Percentiles rank a stretch among this genome's conserved stretches.
Conservation (phyloP, 768 basidiomycete species). For the Tephrocybe sp. region DNA sequence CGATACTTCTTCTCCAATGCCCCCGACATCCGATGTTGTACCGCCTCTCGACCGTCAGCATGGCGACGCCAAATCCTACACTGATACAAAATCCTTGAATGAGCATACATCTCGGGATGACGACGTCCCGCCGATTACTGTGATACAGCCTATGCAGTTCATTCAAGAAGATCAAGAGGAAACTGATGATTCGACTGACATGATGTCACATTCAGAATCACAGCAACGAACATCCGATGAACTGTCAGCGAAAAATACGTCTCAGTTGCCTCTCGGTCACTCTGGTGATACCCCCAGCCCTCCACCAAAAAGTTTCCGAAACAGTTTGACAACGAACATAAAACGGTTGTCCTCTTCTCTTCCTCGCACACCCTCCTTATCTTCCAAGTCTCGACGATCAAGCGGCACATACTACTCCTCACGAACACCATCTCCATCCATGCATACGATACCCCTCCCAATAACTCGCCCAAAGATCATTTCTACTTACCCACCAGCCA, state of each 20-base stretch:
- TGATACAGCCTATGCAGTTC: constrained; percentile 29
- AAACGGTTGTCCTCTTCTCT: constrained; percentile 52
- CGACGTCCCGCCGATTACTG: constrained; percentile 32
- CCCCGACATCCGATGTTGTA: constrained; percentile 6
- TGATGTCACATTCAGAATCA: constrained; percentile 8
- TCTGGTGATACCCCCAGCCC: constrained; percentile 36
- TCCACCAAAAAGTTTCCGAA: constrained; percentile 48
- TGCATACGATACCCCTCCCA: constrained; percentile 13
- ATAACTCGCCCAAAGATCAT: constrained; percentile 29
- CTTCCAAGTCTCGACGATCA: constrained; percentile 36
- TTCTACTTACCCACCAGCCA: constrained; percentile 54
- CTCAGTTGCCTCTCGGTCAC: constrained; percentile 21
- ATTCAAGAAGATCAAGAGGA: constrained; percentile 2
- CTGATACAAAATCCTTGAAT: constrained; percentile 4
- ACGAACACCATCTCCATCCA: constrained; percentile 35
- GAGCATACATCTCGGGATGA: constrained; percentile 13
- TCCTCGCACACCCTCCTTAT: constrained; percentile 65
- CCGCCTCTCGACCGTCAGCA: constrained; percentile 2
- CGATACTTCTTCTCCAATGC: constrained; percentile 9
- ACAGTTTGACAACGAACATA: constrained; percentile 43
- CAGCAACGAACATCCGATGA: constrained; percentile 19
- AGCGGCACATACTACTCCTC: constrained; percentile 32
- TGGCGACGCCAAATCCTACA: not conserved
- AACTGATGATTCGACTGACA: constrained; percentile 11
- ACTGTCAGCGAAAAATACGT: constrained; percentile 8